These are phyloP conservation scores for Fragilaria radians DNA, from an alignment of 108 stramenopile genomes.

Conservation along the genomic window DNA sequence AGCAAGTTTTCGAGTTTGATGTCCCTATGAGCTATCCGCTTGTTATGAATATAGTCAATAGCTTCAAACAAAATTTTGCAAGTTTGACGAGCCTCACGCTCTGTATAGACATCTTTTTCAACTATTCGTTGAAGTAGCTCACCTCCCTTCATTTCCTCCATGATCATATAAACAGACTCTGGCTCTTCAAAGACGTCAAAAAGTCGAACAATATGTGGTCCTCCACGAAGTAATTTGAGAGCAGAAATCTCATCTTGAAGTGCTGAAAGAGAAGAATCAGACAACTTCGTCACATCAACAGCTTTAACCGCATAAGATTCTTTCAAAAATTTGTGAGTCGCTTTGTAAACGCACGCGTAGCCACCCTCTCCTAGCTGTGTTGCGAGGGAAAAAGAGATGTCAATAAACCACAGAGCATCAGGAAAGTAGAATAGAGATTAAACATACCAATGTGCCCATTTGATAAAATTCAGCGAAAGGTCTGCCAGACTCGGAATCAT, in stretches of 20 bases:
- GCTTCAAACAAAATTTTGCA: slow-evolving; percentile 82
- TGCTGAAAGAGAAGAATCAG: slow-evolving; percentile 15
- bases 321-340: slow-evolving; percentile 33
- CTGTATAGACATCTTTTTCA: slow-evolving; percentile 88
- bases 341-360: slow-evolving; percentile 51
- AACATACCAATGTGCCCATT: slow-evolving; percentile 20
- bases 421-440: not conserved
- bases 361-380: slow-evolving; percentile 67
- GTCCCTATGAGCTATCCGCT: slow-evolving; percentile 82
- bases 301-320: slow-evolving; percentile 55
- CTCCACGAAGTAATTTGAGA: slow-evolving; percentile 56
- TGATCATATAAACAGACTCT: slow-evolving; percentile 49
- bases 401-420: not conserved
- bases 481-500: slow-evolving; percentile 16
- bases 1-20: slow-evolving; percentile 92
- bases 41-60: slow-evolving; percentile 77
- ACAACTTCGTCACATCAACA: slow-evolving; percentile 36
- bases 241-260: slow-evolving; percentile 57
- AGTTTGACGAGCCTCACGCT: slow-evolving; percentile 89
- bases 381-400: not conserved
- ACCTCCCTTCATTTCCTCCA: slow-evolving; percentile 76
- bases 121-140: slow-evolving; percentile 94
- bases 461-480: slow-evolving; percentile 39
- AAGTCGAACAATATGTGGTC: slow-evolving; percentile 79
- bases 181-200: slow-evolving; percentile 68